Percentiles rank a stretch among this genome's conserved stretches.
phyloP scores from a whole-genome alignment of 2,329 filamentous ascomycete genomes.

The Rachicladosporium sp. region DNA sequence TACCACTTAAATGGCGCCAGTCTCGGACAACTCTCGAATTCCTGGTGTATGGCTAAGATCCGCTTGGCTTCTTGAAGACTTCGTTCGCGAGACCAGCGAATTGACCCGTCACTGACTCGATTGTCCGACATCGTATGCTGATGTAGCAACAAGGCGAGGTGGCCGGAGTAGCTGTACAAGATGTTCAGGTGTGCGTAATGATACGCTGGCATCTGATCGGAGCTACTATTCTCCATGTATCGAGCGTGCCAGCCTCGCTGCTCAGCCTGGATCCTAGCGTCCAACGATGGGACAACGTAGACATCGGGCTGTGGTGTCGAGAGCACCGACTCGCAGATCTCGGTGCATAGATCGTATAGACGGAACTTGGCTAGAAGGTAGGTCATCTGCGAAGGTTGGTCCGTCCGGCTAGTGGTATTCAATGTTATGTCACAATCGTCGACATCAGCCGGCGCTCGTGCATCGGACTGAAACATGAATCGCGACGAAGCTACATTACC shows the following conservation, averaged over 20 bases:
- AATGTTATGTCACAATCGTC: constrained; percentile 10
- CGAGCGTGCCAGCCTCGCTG: constrained; percentile 13
- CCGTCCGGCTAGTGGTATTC: constrained; percentile 26
- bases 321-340: constrained; percentile 26
- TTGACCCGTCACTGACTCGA: constrained; percentile 16
- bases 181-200: constrained; percentile 30
- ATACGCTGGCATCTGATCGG: constrained; percentile 21
- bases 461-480: constrained; percentile 19
- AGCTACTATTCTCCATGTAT: constrained; percentile 21
- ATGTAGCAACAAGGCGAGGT: constrained; percentile 26
- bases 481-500: constrained; percentile 23
- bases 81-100: constrained; percentile 17
- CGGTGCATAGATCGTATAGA: constrained; percentile 25
- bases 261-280: neutral
- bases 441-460: constrained; percentile 4
- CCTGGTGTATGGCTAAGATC: constrained; percentile 24
- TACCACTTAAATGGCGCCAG: constrained; percentile 30
- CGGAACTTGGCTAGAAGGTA: constrained; percentile 28
- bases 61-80: constrained; percentile 24
- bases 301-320: constrained; percentile 14
- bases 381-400: constrained; percentile 28
- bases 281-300: constrained; percentile 15
- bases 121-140: constrained; percentile 11
- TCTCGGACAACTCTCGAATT: constrained; percentile 19
- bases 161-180: constrained; percentile 28